Evolutionary conservation across 257 asterid species (phyloP).

Genomic region (Plantago ovata): DNA sequence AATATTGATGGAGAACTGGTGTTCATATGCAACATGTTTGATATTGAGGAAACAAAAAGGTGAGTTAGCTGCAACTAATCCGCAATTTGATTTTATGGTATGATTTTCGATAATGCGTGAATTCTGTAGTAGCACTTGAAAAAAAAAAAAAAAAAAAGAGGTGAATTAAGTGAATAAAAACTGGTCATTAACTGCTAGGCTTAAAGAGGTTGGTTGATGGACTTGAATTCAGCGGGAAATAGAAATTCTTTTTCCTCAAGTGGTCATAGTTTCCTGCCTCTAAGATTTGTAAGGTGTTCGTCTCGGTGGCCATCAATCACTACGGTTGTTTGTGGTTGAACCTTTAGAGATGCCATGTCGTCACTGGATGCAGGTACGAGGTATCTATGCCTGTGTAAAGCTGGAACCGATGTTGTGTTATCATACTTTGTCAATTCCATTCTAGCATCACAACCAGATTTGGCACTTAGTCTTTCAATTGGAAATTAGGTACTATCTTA

Average conservation of each 20-base stretch:
- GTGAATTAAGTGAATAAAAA: neutral
- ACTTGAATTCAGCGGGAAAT: neutral
- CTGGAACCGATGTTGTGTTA: neutral
- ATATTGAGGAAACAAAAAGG: slow-evolving; percentile 19
- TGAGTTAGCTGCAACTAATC: slow-evolving; percentile 21
- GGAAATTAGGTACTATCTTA: neutral
- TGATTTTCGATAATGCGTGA: slow-evolving; percentile 8
- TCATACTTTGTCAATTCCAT: neutral
- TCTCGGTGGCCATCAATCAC: neutral
- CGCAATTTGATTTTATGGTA: slow-evolving; percentile 12
- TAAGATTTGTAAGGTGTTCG: neutral
- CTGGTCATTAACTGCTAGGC: neutral
- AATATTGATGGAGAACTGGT: slow-evolving; percentile 22
- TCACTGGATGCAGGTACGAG: too few relatives aligned
- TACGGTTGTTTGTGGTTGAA: too few relatives aligned
- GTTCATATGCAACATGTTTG: slow-evolving; percentile 23
- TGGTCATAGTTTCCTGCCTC: neutral
- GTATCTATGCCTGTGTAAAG: neutral
- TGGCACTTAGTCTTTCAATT: slow-evolving; percentile 2
- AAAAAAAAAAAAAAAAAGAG: too few relatives aligned
- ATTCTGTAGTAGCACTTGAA: slow-evolving; percentile 1
- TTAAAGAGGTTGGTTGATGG: neutral
- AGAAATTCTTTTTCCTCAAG: neutral
- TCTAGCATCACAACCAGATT: neutral
- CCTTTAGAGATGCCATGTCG: too few relatives aligned